These are phyloP conservation scores for Fraxinus platypoda DNA, from an alignment of 305 asterid species.

Conservation along the genomic window DNA sequence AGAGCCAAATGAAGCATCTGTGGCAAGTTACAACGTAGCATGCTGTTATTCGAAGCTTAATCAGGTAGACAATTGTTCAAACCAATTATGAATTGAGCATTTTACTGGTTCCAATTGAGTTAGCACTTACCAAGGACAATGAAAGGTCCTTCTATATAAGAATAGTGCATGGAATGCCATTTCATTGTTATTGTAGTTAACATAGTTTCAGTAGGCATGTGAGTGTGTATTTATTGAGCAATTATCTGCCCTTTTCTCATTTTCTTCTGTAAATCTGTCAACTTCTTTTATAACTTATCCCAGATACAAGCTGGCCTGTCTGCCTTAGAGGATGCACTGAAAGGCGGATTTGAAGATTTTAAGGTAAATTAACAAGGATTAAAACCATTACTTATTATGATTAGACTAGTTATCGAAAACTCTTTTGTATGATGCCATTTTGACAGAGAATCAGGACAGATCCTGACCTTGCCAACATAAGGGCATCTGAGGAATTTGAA, in stretches of 20 bases:
- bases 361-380: slow-evolving; percentile 44
- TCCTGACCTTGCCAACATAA: slow-evolving; percentile 79
- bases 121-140: neutral
- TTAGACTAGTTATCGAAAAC: neutral
- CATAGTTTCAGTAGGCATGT: neutral
- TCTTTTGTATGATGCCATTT: slow-evolving; percentile 15
- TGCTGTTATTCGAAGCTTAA: slow-evolving; percentile 92
- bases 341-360: slow-evolving; percentile 83
- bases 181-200: neutral
- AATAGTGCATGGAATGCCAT: neutral
- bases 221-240: neutral
- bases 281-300: slow-evolving; percentile 6
- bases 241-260: neutral
- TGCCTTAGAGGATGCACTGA: slow-evolving; percentile 80
- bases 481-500: slow-evolving; percentile 68
- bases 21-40: slow-evolving; percentile 89
- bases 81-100: neutral
- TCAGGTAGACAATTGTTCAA: slow-evolving; percentile 45
- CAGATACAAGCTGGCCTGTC: slow-evolving; percentile 91
- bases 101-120: neutral
- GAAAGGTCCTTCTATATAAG: neutral
- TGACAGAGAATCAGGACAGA: slow-evolving; percentile 80
- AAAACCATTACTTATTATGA: neutral
- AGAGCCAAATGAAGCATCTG: slow-evolving; percentile 61
- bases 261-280: neutral